Percentiles rank a stretch among this genome's conserved stretches.
phyloP scores from a whole-genome alignment of 768 basidiomycete genomes.

The Mycena chlorophos region DNA sequence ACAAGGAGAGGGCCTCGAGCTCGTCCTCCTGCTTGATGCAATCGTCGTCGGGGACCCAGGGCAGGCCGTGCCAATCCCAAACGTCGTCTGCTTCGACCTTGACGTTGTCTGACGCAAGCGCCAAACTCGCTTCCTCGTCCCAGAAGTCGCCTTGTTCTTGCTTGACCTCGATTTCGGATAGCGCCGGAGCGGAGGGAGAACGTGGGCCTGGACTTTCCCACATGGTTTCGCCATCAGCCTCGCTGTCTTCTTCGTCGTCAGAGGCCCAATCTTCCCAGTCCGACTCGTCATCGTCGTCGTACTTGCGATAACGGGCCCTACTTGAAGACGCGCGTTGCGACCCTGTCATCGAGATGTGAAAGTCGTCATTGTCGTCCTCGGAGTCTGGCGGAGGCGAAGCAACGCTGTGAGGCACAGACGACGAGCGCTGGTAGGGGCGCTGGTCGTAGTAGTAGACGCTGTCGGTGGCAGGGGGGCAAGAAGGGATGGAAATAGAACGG shows the following conservation, averaged over 20 bases:
- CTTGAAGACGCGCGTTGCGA: slow-evolving; percentile 32
- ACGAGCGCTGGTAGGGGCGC: slow-evolving; percentile 50
- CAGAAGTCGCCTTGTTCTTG: slow-evolving; percentile 66
- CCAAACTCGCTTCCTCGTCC: slow-evolving; percentile 51
- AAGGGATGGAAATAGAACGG: slow-evolving; percentile 57
- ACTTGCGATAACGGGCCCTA: slow-evolving; percentile 18
- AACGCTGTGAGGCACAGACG: slow-evolving; percentile 55
- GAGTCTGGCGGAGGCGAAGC: slow-evolving; percentile 76
- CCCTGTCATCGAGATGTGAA: slow-evolving; percentile 45
- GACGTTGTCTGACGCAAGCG: slow-evolving; percentile 32
- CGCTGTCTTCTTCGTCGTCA: slow-evolving; percentile 49
- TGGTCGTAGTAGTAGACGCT: slow-evolving; percentile 32
- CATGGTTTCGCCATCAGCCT: slow-evolving; percentile 58
- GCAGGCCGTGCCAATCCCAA: slow-evolving; percentile 46
- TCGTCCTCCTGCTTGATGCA: slow-evolving; percentile 52
- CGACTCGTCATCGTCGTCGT: slow-evolving; percentile 32
- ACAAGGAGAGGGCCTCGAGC: slow-evolving; percentile 37
- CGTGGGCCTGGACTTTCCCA: slow-evolving; percentile 67
- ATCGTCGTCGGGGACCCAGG: slow-evolving; percentile 35
- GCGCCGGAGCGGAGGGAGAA: slow-evolving; percentile 57
- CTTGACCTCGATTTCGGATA: slow-evolving; percentile 47
- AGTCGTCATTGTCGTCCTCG: slow-evolving; percentile 59
- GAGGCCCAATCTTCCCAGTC: slow-evolving; percentile 41
- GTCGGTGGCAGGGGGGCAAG: slow-evolving; percentile 51
- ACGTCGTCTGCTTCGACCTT: slow-evolving; percentile 46